A percentile compares a stretch with the other conserved stretches of the same genome.
Evolutionary conservation across 2,329 filamentous ascomycete genomes (phyloP).

Genomic region (Colletotrichum somersetense): DNA sequence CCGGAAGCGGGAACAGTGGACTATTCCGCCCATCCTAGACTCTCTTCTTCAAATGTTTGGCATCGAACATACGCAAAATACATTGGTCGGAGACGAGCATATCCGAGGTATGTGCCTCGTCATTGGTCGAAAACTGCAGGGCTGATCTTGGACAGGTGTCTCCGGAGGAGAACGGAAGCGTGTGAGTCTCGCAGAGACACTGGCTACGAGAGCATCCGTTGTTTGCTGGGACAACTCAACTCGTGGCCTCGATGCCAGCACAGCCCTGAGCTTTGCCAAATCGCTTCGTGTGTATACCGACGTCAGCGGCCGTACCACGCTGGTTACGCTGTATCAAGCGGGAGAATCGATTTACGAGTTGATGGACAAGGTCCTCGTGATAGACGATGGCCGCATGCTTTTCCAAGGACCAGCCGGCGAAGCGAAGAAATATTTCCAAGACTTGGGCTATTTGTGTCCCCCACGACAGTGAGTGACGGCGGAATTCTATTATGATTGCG

Average conservation of each 20-base stretch:
- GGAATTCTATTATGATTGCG: constrained; percentile 47
- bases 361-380: constrained; percentile 86
- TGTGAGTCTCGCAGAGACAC: constrained; percentile 82
- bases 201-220: constrained; percentile 79
- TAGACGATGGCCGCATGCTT: constrained; percentile 80
- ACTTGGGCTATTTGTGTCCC: constrained; percentile 74
- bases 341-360: constrained; percentile 59
- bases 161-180: constrained; percentile 86
- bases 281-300: constrained; percentile 81
- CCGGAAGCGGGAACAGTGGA: constrained; percentile 71
- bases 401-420: constrained; percentile 78
- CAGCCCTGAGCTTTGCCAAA: constrained; percentile 81
- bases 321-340: constrained; percentile 59
- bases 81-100: constrained; percentile 79
- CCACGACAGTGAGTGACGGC: constrained; percentile 60
- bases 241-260: constrained; percentile 82
- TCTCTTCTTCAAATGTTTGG: constrained; percentile 83
- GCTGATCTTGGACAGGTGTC: constrained; percentile 55
- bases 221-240: constrained; percentile 87
- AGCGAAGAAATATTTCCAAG: constrained; percentile 80
- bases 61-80: constrained; percentile 80
- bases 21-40: constrained; percentile 77
- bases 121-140: fast-evolving
- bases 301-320: constrained; percentile 71
- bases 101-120: constrained; percentile 65